A percentile compares a stretch with the other conserved stretches of the same genome.
Conservation (phyloP, 2,329 filamentous ascomycete genomes). For the Zalaria obscura region DNA sequence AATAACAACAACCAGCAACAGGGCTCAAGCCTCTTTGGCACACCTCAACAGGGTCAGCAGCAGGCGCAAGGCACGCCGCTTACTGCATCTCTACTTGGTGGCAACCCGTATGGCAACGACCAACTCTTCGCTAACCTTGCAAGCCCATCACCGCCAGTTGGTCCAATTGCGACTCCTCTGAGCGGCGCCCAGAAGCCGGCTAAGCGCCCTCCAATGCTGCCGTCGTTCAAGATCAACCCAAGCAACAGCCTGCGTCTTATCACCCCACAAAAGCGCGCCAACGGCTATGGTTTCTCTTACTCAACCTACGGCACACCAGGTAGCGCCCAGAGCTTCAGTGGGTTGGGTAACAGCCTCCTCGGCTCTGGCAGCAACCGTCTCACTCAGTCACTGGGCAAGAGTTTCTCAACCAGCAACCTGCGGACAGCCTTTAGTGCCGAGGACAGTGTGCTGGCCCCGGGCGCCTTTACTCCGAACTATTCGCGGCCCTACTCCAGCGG, state of each 20-base stretch:
- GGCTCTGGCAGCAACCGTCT: conserved; percentile 45
- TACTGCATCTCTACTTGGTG: conserved; percentile 64
- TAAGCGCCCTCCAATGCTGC: conserved; percentile 58
- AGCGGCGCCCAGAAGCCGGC: conserved; percentile 62
- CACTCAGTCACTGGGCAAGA: conserved; percentile 63
- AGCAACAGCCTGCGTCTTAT: conserved; percentile 63
- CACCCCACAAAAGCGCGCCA: conserved; percentile 62
- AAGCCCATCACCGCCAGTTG: conserved; percentile 55
- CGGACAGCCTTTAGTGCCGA: conserved; percentile 69
- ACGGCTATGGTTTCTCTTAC: conserved; percentile 81
- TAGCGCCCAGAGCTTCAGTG: conserved; percentile 57
- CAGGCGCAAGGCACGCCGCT: conserved; percentile 37
- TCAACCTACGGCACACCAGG: conserved; percentile 77
- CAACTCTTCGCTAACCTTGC: conserved; percentile 69
- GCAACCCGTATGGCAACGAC: conserved; percentile 73
- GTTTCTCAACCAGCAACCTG: conserved; percentile 74
- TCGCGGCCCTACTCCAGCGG: conserved; percentile 53
- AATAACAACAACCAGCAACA: conserved; percentile 23
- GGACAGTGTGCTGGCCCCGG: conserved; percentile 74
- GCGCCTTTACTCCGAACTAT: conserved; percentile 51
- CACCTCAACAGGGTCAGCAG: conserved; percentile 26
- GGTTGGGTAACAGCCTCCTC: conserved; percentile 51
- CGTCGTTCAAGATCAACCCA: conserved; percentile 77
- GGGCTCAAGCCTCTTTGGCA: conserved; percentile 26
- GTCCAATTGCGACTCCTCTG: conserved; percentile 82